Evolutionary conservation across 768 basidiomycete genomes (phyloP).

Genomic region (Kondoa subrosea): DNA sequence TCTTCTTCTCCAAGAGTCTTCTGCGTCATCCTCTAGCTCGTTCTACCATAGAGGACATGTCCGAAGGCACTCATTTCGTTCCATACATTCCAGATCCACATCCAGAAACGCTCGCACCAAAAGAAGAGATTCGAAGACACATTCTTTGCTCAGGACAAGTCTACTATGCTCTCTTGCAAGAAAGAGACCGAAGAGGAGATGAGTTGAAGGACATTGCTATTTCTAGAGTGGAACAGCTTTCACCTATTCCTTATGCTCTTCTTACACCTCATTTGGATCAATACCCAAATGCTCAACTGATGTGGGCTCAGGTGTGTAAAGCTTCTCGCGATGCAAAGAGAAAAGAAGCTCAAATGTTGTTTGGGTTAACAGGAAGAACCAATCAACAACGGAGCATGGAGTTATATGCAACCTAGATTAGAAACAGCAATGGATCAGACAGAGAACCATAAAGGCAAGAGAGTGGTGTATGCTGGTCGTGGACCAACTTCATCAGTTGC

Average conservation of each 20-base stretch:
- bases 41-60: slow-evolving; percentile 73
- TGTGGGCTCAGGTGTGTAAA: slow-evolving; percentile 66
- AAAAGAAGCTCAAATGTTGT: no score
- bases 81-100: slow-evolving; percentile 78
- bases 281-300: slow-evolving; percentile 82
- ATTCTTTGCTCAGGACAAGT: slow-evolving; percentile 62
- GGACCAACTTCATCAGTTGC: slow-evolving; percentile 82
- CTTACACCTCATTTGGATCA: slow-evolving; percentile 84
- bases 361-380: slow-evolving; percentile 67
- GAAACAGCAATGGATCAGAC: slow-evolving; percentile 85
- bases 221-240: slow-evolving; percentile 82
- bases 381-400: slow-evolving; percentile 94
- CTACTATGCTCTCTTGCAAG: slow-evolving; percentile 68
- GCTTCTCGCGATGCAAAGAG: no score
- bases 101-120: slow-evolving; percentile 49
- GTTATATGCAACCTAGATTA: slow-evolving; percentile 66
- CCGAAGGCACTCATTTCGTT: slow-evolving; percentile 74
- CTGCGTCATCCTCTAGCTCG: slow-evolving; percentile 86
- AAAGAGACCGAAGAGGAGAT: slow-evolving; percentile 75
- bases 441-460: slow-evolving; percentile 75
- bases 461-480: slow-evolving; percentile 79
- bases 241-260: slow-evolving; percentile 92
- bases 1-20: slow-evolving; percentile 94
- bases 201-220: slow-evolving; percentile 77
- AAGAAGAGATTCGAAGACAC: slow-evolving; percentile 78